Conservation (phyloP, 306 rosid species). For the Boehmeria nivea region DNA sequence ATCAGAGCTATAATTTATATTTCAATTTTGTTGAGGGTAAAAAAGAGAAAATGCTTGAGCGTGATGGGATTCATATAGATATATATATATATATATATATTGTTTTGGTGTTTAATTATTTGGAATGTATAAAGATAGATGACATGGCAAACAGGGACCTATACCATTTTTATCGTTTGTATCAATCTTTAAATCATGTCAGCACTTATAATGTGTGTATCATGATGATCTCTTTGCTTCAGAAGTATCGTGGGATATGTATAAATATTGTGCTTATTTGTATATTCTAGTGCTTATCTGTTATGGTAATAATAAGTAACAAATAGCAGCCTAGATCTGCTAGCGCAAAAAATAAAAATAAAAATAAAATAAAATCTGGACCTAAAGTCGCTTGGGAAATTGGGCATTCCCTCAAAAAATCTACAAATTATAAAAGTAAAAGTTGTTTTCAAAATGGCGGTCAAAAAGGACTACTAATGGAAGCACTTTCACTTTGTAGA, state of each 20-base stretch:
- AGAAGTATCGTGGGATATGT: not conserved
- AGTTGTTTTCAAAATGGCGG: not conserved
- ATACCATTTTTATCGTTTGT: not conserved
- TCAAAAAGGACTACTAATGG: not conserved
- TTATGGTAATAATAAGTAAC: not conserved
- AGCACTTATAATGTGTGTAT: not conserved
- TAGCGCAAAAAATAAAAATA: not conserved
- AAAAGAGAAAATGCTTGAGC: no score
- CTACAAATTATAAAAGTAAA: not conserved
- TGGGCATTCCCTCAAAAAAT: not conserved
- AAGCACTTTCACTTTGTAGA: conserved; percentile 2
- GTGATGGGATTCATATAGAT: no score
- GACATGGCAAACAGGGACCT: not conserved
- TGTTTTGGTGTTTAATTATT: no score
- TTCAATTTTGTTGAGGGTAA: no score
- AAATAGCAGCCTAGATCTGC: no score
- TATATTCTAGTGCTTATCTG: conserved; percentile 4
- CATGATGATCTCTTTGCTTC: not conserved
- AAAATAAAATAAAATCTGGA: no score
- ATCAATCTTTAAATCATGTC: not conserved
- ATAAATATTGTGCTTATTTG: not conserved
- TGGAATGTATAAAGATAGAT: no score
- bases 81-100: no score
- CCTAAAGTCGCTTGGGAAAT: no score
- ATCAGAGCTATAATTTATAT: no score